phyloP scores from a whole-genome alignment of 306 rosid genomes.

The Quercus dentata region DNA sequence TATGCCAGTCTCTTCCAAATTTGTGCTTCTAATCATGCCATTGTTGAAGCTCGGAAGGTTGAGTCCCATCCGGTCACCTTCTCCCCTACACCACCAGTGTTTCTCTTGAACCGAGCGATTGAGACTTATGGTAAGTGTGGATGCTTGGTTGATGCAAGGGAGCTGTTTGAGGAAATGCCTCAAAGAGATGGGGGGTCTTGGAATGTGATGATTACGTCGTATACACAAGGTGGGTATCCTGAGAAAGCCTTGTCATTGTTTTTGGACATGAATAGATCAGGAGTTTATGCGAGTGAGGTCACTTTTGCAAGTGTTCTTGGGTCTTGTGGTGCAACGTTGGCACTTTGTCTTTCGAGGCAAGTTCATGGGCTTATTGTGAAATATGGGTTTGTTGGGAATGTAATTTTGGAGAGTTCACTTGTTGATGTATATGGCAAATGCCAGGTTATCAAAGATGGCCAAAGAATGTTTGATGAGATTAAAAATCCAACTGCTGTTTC shows the following conservation, averaged over 20 bases:
- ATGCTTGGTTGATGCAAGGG: too few relatives aligned
- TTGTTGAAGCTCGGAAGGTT: too few relatives aligned
- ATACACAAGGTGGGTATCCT: conserved; percentile 32
- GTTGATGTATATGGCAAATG: conserved; percentile 77
- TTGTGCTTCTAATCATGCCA: too few relatives aligned
- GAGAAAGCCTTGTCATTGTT: conserved; percentile 36
- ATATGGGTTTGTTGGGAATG: conserved; percentile 52
- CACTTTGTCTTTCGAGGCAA: conserved; percentile 43
- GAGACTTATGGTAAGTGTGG: too few relatives aligned
- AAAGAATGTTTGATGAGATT: conserved; percentile 61
- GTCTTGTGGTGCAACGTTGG: conserved; percentile 44
- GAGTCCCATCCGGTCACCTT: too few relatives aligned
- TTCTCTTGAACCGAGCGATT: too few relatives aligned
- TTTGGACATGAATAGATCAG: conserved; percentile 33
- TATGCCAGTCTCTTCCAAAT: too few relatives aligned
- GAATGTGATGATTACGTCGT: conserved; percentile 61
- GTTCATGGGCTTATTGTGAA: conserved; percentile 50
- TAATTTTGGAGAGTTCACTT: conserved; percentile 60
- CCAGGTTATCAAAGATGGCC: conserved; percentile 44
- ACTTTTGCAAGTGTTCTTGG: conserved; percentile 63
- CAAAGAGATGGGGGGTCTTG: conserved; percentile 43
- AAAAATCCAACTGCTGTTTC: conserved; percentile 56
- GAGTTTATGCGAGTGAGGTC: conserved; percentile 38
- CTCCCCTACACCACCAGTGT: too few relatives aligned
- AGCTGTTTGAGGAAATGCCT: too few relatives aligned